Evolutionary conservation across 192 early-diverging fungal genomes (phyloP).

Genomic region (Coemansia sp.): DNA sequence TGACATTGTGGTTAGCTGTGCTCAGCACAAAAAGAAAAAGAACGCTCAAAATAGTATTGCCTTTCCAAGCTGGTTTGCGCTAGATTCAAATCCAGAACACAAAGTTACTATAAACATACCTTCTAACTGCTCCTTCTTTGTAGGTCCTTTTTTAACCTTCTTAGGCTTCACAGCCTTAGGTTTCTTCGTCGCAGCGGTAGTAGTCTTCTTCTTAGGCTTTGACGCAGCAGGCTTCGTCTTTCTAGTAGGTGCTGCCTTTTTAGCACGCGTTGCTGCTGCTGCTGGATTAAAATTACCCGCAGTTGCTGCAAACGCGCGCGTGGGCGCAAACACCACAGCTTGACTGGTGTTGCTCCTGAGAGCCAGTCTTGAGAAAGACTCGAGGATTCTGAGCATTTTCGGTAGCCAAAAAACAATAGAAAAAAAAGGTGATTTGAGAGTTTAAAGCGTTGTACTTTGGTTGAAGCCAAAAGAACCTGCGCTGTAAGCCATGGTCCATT

Average conservation of each 20-base stretch:
- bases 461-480: too few species aligned
- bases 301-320: conserved; percentile 6
- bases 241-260: conserved; percentile 6
- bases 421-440: neutral
- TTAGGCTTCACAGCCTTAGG: conserved; percentile 11
- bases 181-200: conserved; percentile 6
- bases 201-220: conserved; percentile 6
- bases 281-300: neutral
- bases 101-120: conserved; percentile 16
- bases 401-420: neutral
- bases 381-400: conserved; percentile 16
- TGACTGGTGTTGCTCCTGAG: neutral
- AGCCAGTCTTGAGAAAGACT: conserved; percentile 6
- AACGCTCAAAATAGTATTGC: too few species aligned
- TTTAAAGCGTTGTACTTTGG: too few species aligned
- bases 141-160: conserved; percentile 10
- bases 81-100: neutral
- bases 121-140: conserved; percentile 29
- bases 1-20: neutral
- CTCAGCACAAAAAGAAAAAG: neutral
- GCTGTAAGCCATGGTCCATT: too few species aligned
- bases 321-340: neutral
- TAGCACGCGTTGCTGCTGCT: neutral
- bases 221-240: neutral
- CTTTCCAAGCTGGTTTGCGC: neutral